Evolutionary conservation across 2,329 filamentous ascomycete genomes (phyloP), one percentile per base, ranked within the genome.

Genomic region (Graphilbum fragrans): DNA sequence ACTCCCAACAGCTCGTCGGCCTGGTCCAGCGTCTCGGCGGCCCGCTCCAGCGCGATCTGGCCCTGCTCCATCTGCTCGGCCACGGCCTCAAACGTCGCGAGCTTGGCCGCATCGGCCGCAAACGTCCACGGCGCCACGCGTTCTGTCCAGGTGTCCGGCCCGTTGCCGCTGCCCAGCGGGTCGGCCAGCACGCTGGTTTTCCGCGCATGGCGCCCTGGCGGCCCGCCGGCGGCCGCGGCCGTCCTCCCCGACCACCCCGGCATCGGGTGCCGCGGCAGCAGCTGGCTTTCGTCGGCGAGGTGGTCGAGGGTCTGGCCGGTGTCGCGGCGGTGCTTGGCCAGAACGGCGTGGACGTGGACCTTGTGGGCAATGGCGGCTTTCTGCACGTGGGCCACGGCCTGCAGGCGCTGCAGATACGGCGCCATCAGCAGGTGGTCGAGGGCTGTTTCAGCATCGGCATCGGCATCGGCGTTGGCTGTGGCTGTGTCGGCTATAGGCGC

Each of bases 251-350:
- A 12, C 6, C 35, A 18, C 52, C 55, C 3, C 65, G 61, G 49
- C 64, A 57, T 1, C n/a, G 72, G 66, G 47, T 77, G 65, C 9
- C 62, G 58, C 2, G 68, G 69, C 12, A 82, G 63, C 16, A 82
- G 59, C 47, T 77, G 74, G 50, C 77, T 81, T 52, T 80, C 76
- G 38, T 80, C 70, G 11, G 69, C 65, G 3, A 81, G 59, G 43
- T 68, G 72, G 38, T 67, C 65, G 8, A 81, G 58, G 2, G 59
- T 53, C 52, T 72, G 67, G 40, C 61, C 60, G 14, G 64, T 63
- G 11, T 74, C 68, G 45, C 69, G 69, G 19, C 64, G 60, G 47
- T 77, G 67, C 46, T 65, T 70, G 18, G 64, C 54, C 12, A 82
- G 56, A 16, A 61, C 54, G 16, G 62, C 53, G 44, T 66, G 72